These are phyloP conservation scores for Coemansia sp. DNA, from an alignment of 192 early-diverging fungal species.

Conservation along the genomic window DNA sequence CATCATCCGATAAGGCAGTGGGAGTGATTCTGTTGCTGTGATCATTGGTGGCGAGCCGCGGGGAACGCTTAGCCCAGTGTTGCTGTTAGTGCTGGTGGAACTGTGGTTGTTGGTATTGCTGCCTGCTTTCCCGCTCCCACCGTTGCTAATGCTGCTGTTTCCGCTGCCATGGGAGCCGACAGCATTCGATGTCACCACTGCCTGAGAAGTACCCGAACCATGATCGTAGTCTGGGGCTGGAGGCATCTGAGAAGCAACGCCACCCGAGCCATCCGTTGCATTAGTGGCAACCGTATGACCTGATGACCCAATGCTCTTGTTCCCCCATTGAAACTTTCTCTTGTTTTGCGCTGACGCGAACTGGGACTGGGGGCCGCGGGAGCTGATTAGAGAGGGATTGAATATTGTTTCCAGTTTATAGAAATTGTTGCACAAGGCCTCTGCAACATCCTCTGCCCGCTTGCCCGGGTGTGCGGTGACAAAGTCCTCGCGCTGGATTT, in stretches of 20 bases:
- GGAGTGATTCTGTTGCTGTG: constrained; percentile 36
- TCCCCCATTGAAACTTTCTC: constrained; percentile 3
- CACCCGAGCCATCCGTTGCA: not conserved
- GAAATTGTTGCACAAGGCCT: constrained; percentile 41
- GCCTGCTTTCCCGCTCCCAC: too few relatives aligned
- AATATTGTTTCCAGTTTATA: constrained; percentile 47
- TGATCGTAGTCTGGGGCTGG: not conserved
- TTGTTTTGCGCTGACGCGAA: constrained; percentile 2
- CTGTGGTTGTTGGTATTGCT: too few relatives aligned
- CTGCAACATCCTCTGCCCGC: constrained; percentile 41
- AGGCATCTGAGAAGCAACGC: constrained; percentile 8
- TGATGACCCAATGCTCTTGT: not conserved
- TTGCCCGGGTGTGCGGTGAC: constrained; percentile 34
- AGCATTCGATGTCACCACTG: not conserved
- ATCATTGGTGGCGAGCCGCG: constrained; percentile 38
- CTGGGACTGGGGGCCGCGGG: constrained; percentile 6
- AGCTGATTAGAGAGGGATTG: constrained; percentile 23
- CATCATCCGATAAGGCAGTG: constrained; percentile 17
- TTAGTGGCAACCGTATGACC: not conserved
- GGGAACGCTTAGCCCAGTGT: constrained; percentile 26
- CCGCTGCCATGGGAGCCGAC: not conserved
- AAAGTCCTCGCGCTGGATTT: constrained; percentile 36
- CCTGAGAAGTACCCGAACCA: not conserved
- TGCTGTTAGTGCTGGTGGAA: constrained; percentile 1
- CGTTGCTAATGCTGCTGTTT: not conserved